These are phyloP conservation scores for Verticillium nonalfalfae DNA, from an alignment of 2,329 filamentous ascomycete species.

Conservation along the genomic window DNA sequence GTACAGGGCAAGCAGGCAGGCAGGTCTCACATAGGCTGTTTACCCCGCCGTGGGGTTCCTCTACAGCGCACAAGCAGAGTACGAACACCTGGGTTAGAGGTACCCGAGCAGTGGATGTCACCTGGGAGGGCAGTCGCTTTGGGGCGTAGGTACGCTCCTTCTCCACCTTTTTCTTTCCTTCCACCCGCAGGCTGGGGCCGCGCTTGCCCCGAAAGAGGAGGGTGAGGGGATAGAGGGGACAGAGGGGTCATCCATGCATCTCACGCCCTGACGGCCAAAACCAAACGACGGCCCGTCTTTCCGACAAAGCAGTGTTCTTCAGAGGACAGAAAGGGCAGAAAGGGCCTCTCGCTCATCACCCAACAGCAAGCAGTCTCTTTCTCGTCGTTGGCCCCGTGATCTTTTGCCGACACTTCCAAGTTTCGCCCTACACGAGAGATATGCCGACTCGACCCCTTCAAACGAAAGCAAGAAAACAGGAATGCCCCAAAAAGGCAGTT, in stretches of 20 bases:
- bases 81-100: neutral
- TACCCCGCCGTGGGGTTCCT: conserved; percentile 13
- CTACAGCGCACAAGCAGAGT: neutral
- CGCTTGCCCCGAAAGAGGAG: neutral
- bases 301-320: conserved; percentile 14
- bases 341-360: neutral
- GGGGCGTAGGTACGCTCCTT: neutral
- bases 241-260: neutral
- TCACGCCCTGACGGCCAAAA: neutral
- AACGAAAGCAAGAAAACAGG: too few species aligned
- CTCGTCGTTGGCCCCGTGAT: neutral
- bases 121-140: neutral
- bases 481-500: too few species aligned
- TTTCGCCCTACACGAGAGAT: neutral
- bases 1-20: too few species aligned
- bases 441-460: neutral
- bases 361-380: neutral
- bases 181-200: neutral
- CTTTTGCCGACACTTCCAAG: neutral
- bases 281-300: conserved; percentile 26
- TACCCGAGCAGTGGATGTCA: neutral
- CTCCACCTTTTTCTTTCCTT: neutral
- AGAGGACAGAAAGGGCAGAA: neutral
- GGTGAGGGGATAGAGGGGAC: neutral
- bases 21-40: neutral